phyloP scores from a whole-genome alignment of 495 filamentous ascomycete species.

The Daldinia vernicosa region DNA sequence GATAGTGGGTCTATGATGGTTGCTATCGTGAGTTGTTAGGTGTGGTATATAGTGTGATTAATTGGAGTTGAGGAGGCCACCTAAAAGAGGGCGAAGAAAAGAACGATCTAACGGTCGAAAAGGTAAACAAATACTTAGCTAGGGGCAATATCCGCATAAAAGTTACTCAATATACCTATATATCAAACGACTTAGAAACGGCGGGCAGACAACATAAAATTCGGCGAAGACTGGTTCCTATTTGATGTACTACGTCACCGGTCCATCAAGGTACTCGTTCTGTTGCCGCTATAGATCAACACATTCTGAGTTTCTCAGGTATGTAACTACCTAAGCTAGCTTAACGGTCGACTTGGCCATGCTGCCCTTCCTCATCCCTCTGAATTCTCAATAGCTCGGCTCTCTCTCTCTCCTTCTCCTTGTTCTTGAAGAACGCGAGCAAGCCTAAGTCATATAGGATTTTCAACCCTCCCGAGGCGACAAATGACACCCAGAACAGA shows the following conservation, averaged over 20 bases:
- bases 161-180: slow-evolving; percentile 2
- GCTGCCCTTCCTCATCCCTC: slow-evolving; percentile 11
- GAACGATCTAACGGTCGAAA: neutral
- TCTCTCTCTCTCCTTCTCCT: slow-evolving; percentile 35
- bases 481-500: slow-evolving; percentile 78
- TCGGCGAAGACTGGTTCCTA: neutral
- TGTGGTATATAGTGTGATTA: neutral
- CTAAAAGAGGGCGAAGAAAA: neutral
- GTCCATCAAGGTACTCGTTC: slow-evolving; percentile 32
- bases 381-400: slow-evolving; percentile 18
- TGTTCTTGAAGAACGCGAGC: slow-evolving; percentile 70
- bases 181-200: neutral
- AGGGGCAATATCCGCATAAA: neutral
- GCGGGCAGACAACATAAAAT: neutral
- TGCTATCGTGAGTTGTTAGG: neutral
- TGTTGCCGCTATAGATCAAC: neutral
- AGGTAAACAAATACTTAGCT: neutral
- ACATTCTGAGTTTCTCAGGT: neutral
- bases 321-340: neutral
- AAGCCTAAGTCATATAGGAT: slow-evolving; percentile 77
- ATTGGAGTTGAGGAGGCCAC: neutral
- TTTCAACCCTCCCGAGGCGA: slow-evolving; percentile 74
- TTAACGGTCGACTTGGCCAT: neutral
- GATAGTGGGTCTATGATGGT: neutral
- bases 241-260: slow-evolving; percentile 15